Evolutionary conservation across 139 green algal genomes (phyloP).

Genomic region (Mesotaenium endlicherianum): DNA sequence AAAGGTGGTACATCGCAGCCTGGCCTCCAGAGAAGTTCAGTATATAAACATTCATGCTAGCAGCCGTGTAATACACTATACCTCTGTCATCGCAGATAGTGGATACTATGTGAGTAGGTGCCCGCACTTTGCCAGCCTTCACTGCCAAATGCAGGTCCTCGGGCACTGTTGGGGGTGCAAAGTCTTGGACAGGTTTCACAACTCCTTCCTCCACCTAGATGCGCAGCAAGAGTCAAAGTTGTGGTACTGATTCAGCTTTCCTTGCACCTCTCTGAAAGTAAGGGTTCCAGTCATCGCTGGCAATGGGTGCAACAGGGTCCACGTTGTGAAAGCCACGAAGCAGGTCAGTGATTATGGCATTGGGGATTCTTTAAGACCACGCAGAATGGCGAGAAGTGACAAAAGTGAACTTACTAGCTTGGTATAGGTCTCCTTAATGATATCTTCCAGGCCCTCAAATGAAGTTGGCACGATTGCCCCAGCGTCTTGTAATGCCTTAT

Average conservation of each 20-base stretch:
- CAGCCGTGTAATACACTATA: too few relatives aligned
- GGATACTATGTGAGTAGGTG: conserved; percentile 85
- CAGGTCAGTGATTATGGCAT: too few relatives aligned
- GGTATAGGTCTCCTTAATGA: conserved; percentile 55
- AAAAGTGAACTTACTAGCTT: conserved; percentile 56
- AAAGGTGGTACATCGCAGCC: too few relatives aligned
- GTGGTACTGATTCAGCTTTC: too few relatives aligned
- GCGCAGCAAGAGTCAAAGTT: too few relatives aligned
- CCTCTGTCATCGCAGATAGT: conserved; percentile 92
- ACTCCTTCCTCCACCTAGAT: conserved; percentile 59
- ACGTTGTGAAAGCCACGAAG: too few relatives aligned
- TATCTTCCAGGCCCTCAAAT: conserved; percentile 84
- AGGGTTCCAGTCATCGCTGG: too few relatives aligned
- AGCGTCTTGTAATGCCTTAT: conserved; percentile 75
- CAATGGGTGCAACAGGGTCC: too few relatives aligned
- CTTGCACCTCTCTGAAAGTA: too few relatives aligned
- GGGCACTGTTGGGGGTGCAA: conserved; percentile 65
- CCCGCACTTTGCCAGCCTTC: conserved; percentile 81
- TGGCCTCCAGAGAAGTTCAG: too few relatives aligned
- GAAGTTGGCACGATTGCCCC: conserved; percentile 83
- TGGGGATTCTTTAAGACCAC: background rate
- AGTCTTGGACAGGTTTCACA: conserved; percentile 65
- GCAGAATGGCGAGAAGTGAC: conserved; percentile 2
- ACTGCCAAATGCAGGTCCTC: conserved; percentile 77
- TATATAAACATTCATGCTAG: too few relatives aligned